Evolutionary conservation across 2,329 filamentous ascomycete genomes (phyloP), one percentile per base, ranked within the genome.

Genomic region (Beauveria sp.): DNA sequence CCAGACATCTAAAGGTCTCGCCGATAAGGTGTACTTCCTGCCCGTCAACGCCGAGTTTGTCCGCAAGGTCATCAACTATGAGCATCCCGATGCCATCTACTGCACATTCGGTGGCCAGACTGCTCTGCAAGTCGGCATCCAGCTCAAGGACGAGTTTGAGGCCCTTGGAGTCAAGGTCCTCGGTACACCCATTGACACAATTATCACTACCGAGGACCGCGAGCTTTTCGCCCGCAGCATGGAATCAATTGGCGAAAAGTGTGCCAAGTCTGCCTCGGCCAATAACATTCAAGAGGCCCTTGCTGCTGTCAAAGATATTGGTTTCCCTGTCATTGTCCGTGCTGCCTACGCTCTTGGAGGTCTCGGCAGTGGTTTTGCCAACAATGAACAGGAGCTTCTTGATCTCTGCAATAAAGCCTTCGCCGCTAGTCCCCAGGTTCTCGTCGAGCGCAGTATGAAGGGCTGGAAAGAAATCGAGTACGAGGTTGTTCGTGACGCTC

Each of bases 391-490:
- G 2, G 86, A 99, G 74, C 80, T 97, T 48, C 78, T 89, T 40
- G 90, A 93, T 2, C 88, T 97, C 51, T 97, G 94, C 81, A 88
- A 90, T 74, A 96, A 96, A 77, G 93, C 94, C 7, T 92, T 99
- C 67, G 92, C 94, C 30, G 92, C 90, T 67, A 96, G 91, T 71
- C 94, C 94, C 9, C 94, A 99, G 73, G 91, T 99, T 8, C 84
- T 99, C 60, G 96, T 99, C 69, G 94, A 99, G 79, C 87, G 90
- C 74, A 96, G 91, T 79, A 97, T 99, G 93, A 97, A 97, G 80
- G 94, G 94, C 63, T 99, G 94, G 94, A 99, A 99, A 76, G 94
- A 99, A 76, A 96, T 97, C 65, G 94, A 99, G 75, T 99, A 97
- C 72, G 94, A 99, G 75, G 94, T 97, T 64, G 94, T 99, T 46